Conservation (phyloP, 2,329 filamentous ascomycete genomes). For the Fusarium brevicatenulatum region DNA sequence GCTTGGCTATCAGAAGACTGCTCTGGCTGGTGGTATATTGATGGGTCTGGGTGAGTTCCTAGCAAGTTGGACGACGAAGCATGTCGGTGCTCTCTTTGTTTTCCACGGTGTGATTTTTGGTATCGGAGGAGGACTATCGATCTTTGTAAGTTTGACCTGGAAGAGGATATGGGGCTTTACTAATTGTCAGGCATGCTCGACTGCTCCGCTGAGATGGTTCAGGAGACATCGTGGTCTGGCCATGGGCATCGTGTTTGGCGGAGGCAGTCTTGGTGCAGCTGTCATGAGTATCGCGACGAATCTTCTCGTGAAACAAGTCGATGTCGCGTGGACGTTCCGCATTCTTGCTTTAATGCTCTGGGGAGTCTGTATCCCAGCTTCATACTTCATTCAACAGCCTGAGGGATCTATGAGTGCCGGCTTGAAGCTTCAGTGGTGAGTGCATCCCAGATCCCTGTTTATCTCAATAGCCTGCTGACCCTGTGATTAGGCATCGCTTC, state of each 20-base stretch:
- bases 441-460: too few species aligned
- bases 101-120: constrained; percentile 45
- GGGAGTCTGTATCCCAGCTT: constrained; percentile 45
- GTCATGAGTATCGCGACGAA: constrained; percentile 44
- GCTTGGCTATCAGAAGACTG: constrained; percentile 40
- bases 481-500: constrained; percentile 40
- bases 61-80: constrained; percentile 41
- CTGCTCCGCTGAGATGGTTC: constrained; percentile 41
- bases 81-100: constrained; percentile 41
- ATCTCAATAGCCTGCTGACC: fast-evolving
- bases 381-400: constrained; percentile 41
- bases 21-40: constrained; percentile 37
- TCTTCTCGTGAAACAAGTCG: constrained; percentile 36
- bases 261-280: constrained; percentile 45
- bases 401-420: constrained; percentile 10
- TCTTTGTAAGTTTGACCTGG: constrained; percentile 19
- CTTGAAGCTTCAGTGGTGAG: constrained; percentile 42
- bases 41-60: constrained; percentile 47
- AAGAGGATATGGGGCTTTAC: fast-evolving
- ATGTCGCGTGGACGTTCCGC: constrained; percentile 44
- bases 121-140: constrained; percentile 36
- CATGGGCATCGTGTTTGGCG: constrained; percentile 46
- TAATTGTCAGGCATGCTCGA: constrained; percentile 30
- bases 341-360: constrained; percentile 43
- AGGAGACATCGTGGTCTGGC: constrained; percentile 43